Evolutionary conservation across 225 moss, liverwort and hornwort species (phyloP), one percentile per base, ranked within the genome.

Genomic region (Ulota crispa): DNA sequence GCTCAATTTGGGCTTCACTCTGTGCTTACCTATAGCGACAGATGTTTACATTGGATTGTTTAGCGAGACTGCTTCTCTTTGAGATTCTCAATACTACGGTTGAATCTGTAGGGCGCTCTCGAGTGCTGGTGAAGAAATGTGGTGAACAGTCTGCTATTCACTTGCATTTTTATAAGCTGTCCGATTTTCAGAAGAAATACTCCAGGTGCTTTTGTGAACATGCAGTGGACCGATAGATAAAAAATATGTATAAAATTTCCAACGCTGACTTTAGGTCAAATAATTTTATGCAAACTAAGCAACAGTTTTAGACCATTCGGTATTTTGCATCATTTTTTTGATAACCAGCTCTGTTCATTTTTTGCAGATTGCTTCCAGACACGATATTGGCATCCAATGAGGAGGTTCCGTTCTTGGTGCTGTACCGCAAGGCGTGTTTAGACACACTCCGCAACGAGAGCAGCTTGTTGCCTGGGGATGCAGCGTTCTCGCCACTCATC

Each of bases 111-210:
- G 84, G 84, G 28, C 57, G 37, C 27, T 83, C 73, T 72, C 82
- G 39, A 47, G 84, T 76, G 11, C n/a, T 74, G 30, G 81, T 80
- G 64, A 83, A 78, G 77, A 84, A 72, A 64, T 81, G 88, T 31
- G 72, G 68, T 37, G 84, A 84, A 70, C 50, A 72, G 27, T 82
- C 76, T 55, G 31, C 84, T 67, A 61, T 89, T 61, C 82, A 80
- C 54, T 78, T 86, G 81, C 79, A 77, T 68, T 86, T 79, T 63
- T 89, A 89, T 60, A 82, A 86, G 55, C 79, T 81, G 4, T 78
- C 84, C 8, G 37, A 70, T 65, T 89, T 89, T 41, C 82, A 82
- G 66, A 81, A 64, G 61, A 89, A 72, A 39, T 73, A 86, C 60
- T 80, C 82, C 42, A 84, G 82, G 83, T 84, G 34, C 42, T 18